Conservation (phyloP, 2,329 filamentous ascomycete species). For the Fusarium sulawesiense region DNA sequence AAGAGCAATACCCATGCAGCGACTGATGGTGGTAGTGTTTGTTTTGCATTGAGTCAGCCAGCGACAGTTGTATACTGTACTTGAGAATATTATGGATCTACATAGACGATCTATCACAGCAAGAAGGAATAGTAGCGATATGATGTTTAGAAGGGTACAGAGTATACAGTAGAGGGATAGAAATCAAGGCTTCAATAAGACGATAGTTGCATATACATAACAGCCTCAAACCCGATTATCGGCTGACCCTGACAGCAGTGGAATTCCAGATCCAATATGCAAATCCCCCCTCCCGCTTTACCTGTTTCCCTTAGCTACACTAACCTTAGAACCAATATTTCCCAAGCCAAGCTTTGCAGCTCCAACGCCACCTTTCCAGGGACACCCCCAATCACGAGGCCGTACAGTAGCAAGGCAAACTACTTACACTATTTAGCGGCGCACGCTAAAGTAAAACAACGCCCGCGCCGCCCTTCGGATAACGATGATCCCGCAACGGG, state of each 20-base stretch:
- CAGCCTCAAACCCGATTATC: not conserved
- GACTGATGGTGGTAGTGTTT: constrained; percentile 10
- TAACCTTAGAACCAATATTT: constrained; percentile 18
- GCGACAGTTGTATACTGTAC: constrained; percentile 16
- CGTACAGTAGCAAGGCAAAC: constrained; percentile 9
- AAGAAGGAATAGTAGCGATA: not conserved
- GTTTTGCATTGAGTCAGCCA: constrained; percentile 10
- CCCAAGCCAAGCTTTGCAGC: constrained; percentile 26
- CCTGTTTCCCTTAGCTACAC: not conserved
- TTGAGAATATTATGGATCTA: constrained; percentile 8
- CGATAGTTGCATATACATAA: not conserved
- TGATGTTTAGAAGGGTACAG: constrained; percentile 12
- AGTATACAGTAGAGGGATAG: constrained; percentile 12
- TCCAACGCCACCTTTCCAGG: constrained; percentile 37
- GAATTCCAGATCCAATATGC: constrained; percentile 20
- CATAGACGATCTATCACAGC: constrained; percentile 13
- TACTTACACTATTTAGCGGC: constrained; percentile 30
- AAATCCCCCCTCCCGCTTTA: not conserved
- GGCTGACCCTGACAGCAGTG: constrained; percentile 7
- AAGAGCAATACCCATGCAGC: constrained; percentile 19
- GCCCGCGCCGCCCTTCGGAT: constrained; percentile 22
- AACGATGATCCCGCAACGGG: constrained; percentile 24
- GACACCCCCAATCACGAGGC: constrained; percentile 33
- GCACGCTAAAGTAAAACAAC: constrained; percentile 26
- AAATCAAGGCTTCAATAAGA: constrained; percentile 1